phyloP scores from a whole-genome alignment of 768 basidiomycete species.

The Dacryopinax spathularia region DNA sequence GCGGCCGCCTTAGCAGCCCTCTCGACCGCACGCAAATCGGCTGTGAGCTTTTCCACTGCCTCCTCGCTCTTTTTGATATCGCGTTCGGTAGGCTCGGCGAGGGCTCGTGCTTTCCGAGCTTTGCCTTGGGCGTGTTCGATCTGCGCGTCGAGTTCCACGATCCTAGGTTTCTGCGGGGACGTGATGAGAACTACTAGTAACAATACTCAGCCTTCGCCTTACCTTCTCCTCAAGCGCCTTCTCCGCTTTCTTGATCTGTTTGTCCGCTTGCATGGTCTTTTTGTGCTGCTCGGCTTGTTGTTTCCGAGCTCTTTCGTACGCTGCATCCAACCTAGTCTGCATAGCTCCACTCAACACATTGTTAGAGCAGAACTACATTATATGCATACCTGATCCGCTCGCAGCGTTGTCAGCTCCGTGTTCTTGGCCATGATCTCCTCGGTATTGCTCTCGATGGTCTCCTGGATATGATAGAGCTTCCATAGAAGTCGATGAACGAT shows the following conservation, averaged over 20 bases:
- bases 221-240: slow-evolving; percentile 77
- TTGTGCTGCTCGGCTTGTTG: slow-evolving; percentile 68
- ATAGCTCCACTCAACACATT: background rate
- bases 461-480: slow-evolving; percentile 80
- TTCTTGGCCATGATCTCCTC: slow-evolving; percentile 58
- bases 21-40: slow-evolving; percentile 52
- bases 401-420: slow-evolving; percentile 49
- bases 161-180: slow-evolving; percentile 54
- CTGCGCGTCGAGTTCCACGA: slow-evolving; percentile 72
- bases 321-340: slow-evolving; percentile 46
- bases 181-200: background rate
- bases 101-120: slow-evolving; percentile 49
- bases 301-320: slow-evolving; percentile 55
- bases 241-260: slow-evolving; percentile 77
- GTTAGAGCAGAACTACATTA: no score
- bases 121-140: slow-evolving; percentile 77
- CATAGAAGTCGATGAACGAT: slow-evolving; percentile 72
- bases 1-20: slow-evolving; percentile 62
- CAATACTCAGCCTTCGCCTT: slow-evolving; percentile 10
- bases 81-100: slow-evolving; percentile 47
- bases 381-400: slow-evolving; percentile 43
- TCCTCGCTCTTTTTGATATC: slow-evolving; percentile 39
- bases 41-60: slow-evolving; percentile 41
- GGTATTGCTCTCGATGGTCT: slow-evolving; percentile 60
- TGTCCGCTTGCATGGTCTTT: slow-evolving; percentile 68